Conservation (phyloP, 2,329 filamentous ascomycete species). For the Ascochyta rabiei region DNA sequence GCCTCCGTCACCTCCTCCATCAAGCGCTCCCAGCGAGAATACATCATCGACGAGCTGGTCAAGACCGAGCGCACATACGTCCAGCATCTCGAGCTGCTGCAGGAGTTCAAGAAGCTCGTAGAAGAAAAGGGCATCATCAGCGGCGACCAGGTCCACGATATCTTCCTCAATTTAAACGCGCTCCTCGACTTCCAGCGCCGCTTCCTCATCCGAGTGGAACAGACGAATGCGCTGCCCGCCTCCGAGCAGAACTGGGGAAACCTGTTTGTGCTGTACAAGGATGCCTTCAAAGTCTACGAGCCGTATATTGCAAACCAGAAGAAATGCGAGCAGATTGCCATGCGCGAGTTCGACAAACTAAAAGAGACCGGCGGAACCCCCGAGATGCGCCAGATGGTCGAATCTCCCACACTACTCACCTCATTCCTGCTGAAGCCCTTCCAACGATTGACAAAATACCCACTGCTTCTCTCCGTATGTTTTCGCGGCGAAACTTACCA, state of each 20-base stretch:
- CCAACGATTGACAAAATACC: conserved; percentile 93
- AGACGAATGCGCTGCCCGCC: conserved; percentile 83
- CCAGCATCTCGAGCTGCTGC: conserved; percentile 91
- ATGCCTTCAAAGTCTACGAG: conserved; percentile 90
- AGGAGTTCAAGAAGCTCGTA: conserved; percentile 87
- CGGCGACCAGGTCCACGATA: conserved; percentile 89
- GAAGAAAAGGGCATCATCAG: conserved; percentile 87
- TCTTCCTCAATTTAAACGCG: conserved; percentile 94
- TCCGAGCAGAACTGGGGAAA: conserved; percentile 89
- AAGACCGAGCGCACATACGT: conserved; percentile 98
- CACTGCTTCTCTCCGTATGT: conserved; percentile 79
- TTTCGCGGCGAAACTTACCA: conserved; percentile 1
- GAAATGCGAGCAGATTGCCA: conserved; percentile 84
- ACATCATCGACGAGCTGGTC: conserved; percentile 89
- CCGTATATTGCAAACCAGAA: conserved; percentile 97
- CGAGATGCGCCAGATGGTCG: conserved; percentile 73
- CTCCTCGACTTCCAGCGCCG: conserved; percentile 94
- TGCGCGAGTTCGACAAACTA: conserved; percentile 86
- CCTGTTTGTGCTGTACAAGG: conserved; percentile 84
- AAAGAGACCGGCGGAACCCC: conserved; percentile 69
- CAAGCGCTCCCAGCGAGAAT: conserved; percentile 76
- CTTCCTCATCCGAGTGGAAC: conserved; percentile 94
- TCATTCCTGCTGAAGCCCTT: conserved; percentile 96
- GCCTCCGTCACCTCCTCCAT: conserved; percentile 49
- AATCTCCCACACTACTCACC: conserved; percentile 84